A percentile compares a stretch with the other conserved stretches of the same genome.
Evolutionary conservation across 495 filamentous ascomycete species (phyloP).

Genomic region (Schizothecium vesticola): DNA sequence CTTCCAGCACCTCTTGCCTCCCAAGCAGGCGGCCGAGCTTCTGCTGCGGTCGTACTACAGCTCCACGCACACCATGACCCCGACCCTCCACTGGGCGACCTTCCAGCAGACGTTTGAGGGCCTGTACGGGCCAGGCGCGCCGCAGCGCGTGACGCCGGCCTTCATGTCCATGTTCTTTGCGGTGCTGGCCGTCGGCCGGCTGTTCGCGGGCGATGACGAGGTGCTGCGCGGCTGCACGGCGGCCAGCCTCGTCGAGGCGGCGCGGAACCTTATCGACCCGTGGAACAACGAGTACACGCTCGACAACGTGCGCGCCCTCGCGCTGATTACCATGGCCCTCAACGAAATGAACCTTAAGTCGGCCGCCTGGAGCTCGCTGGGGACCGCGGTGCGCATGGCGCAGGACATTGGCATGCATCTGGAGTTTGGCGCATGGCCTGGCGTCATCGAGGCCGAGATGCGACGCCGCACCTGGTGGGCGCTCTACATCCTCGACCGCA

Average conservation of each 20-base stretch:
- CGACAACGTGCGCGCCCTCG: conserved; percentile 67
- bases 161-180: conserved; percentile 83
- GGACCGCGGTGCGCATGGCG: conserved; percentile 72
- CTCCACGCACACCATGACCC: conserved; percentile 71
- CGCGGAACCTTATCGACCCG: conserved; percentile 65
- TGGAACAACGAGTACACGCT: conserved; percentile 80
- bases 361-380: conserved; percentile 86
- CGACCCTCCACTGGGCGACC: conserved; percentile 84
- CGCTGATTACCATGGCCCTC: conserved; percentile 74
- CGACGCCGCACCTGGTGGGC: conserved; percentile 90
- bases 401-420: conserved; percentile 85
- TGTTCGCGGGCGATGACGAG: conserved; percentile 61
- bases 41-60: conserved; percentile 71
- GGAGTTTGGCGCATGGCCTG: conserved; percentile 65
- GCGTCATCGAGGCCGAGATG: conserved; percentile 78
- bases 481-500: conserved; percentile 83
- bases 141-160: conserved; percentile 59
- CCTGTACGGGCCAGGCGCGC: conserved; percentile 62
- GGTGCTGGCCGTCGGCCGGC: conserved; percentile 74
- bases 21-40: conserved; percentile 64
- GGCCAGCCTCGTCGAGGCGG: conserved; percentile 64
- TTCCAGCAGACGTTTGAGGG: conserved; percentile 72
- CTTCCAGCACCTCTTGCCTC: conserved; percentile 54
- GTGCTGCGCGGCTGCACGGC: conserved; percentile 55
- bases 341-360: conserved; percentile 85